Conservation (phyloP, 202 grass and related monocot species). For the Zizania palustris region DNA sequence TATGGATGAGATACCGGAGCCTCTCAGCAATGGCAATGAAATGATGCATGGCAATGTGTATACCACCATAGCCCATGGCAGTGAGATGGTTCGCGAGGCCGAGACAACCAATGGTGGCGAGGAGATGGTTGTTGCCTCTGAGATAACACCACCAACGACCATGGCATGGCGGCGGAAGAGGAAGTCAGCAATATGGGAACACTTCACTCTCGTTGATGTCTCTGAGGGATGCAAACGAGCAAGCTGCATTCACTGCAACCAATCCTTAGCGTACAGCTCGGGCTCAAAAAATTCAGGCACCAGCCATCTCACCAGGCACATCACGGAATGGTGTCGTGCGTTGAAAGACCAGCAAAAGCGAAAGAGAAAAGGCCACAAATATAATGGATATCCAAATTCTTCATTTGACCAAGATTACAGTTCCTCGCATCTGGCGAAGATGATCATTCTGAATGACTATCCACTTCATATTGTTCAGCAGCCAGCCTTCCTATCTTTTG, state of each 20-base stretch:
- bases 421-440: slow-evolving; percentile 59
- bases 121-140: slow-evolving; percentile 21
- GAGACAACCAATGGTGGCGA: slow-evolving; percentile 31
- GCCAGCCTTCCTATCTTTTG: slow-evolving; percentile 58
- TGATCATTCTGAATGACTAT: slow-evolving; percentile 75
- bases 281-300: slow-evolving; percentile 66
- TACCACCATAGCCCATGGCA: not conserved
- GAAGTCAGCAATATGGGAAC: slow-evolving; percentile 72
- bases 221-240: slow-evolving; percentile 53
- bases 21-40: not conserved
- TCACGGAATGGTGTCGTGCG: slow-evolving; percentile 53
- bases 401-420: slow-evolving; percentile 55
- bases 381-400: slow-evolving; percentile 44
- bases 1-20: not conserved
- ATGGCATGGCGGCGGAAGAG: slow-evolving; percentile 45
- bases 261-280: slow-evolving; percentile 60
- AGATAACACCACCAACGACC: slow-evolving; percentile 26
- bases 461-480: slow-evolving; percentile 68
- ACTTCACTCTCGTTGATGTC: slow-evolving; percentile 60
- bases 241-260: slow-evolving; percentile 74
- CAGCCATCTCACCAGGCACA: slow-evolving; percentile 75
- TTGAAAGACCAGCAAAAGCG: slow-evolving; percentile 36
- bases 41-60: not conserved
- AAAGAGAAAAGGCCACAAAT: slow-evolving; percentile 48
- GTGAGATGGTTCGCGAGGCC: not conserved